Base-by-base conservation (phyloP, 805 yeast genomes). In the Schwanniomyces polymorphus region DNA sequence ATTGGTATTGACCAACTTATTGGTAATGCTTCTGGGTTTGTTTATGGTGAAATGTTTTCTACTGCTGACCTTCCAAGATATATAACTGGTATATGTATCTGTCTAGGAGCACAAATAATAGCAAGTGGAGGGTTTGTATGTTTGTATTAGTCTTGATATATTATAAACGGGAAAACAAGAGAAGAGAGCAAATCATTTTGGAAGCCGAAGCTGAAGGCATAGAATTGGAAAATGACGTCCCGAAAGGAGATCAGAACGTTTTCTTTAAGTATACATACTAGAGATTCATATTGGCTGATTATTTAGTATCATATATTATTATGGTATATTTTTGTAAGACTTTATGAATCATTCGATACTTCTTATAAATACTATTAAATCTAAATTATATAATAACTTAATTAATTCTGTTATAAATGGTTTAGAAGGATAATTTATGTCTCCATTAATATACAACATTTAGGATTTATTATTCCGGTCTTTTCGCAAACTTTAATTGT, bases 11-110 rank as follows among this genome's bases (percentile, higher is more conserved):
- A 76, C 44, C 79, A 73, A 52, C 63, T 75, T 2, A 47, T 75
- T 14, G 80, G 80, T 7, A 76, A 76, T 50, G 48, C 70, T 25
- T 66, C 79, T 5, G 81, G 81, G 44, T 74, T 69, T 54, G 57
- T 43, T 3, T 23, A 23, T 27, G 45, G 41, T 35, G 41, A 43
- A 37, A 26, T 43, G 43, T 41, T 41, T 41, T 41, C 43, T 12
- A 38, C 46, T 10, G 41, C 28, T 9, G 42, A 43, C 27, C 37
- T 27, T 34, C 46, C 46, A 27, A 43, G 46, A 27, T 43, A 43
- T 34, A 43, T 43, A 11, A 43, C 31, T 11, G 46, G 46, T 26
- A 9, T 43, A 8, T 37, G 35, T 35, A 25, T 43, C 4, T 43
- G 46, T 38, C 42, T 43, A 26, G 46, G 33, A 9, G 37, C 46